Evolutionary conservation across 2,329 filamentous ascomycete genomes (phyloP).

Genomic region (Talaromyces marneffei): DNA sequence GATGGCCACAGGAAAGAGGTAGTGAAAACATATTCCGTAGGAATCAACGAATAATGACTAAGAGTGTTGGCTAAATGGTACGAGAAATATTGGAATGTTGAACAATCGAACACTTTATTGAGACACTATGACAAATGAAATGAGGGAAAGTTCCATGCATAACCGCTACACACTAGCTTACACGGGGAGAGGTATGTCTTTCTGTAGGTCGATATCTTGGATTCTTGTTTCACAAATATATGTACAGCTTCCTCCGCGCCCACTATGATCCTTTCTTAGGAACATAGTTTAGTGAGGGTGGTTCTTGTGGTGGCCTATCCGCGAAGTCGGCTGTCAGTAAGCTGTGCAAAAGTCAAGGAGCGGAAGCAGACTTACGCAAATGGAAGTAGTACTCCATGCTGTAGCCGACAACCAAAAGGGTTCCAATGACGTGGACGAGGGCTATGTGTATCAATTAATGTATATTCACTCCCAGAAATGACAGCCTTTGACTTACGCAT

Average conservation of each 20-base stretch:
- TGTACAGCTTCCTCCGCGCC: constrained; percentile 35
- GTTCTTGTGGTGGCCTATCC: constrained; percentile 98
- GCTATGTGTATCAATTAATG: constrained; percentile 49
- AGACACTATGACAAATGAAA: constrained; percentile 12
- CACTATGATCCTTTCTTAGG: constrained; percentile 15
- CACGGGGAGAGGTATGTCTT: constrained; percentile 5
- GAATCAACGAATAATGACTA: not conserved
- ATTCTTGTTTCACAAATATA: constrained; percentile 31
- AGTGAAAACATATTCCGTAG: not conserved
- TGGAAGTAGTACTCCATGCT: constrained; percentile 99
- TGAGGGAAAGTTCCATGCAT: constrained; percentile 8
- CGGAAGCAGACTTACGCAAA: constrained; percentile 64
- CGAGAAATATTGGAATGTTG: not conserved
- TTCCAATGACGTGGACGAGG: constrained; percentile 76
- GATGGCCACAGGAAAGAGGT: not conserved
- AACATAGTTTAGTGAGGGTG: constrained; percentile 73
- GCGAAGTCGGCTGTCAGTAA: not conserved
- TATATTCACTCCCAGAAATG: not conserved
- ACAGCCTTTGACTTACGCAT: constrained; percentile 63
- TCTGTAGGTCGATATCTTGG: constrained; percentile 28
- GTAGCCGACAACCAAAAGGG: constrained; percentile 78
- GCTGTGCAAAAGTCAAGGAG: not conserved
- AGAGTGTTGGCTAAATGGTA: not conserved
- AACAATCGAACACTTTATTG: constrained; percentile 5
- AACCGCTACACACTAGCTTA: constrained; percentile 6